Base-by-base conservation (phyloP, 345 rosid genomes). In the Pugionium dolabratum region DNA sequence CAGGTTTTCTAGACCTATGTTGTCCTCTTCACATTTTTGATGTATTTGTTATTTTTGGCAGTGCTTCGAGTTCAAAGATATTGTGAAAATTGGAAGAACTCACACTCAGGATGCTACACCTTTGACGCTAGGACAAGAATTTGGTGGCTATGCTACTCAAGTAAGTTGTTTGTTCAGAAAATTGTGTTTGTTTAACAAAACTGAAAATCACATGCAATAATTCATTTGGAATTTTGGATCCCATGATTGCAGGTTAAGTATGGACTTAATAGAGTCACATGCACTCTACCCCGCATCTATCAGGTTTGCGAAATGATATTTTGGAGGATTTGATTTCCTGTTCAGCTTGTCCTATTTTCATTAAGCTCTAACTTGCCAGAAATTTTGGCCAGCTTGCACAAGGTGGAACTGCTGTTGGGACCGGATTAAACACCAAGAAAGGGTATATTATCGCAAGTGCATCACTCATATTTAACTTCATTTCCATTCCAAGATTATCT, bases 31-130 rank as follows among this genome's bases (percentile, higher is more conserved):
- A 28, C 52, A 54, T 11, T 5, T 44, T 18, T 63, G 11, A 27
- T 32, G 52, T 46, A 49, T 71, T 11, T 48, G 31, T 64, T 29
- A 34, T 41, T 51, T 58, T 31, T 69, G 39, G 18, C 76, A 94
- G 99, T 84, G 93, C 18, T 35, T 71, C 55, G 96, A 94, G 62
- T 94, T 94, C 65, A 71, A 85, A 64, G 96, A 88, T 72, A 90
- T 90, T 72, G 95, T 94, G 59, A 94, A 94, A 80, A 90, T 90
- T 74, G 97, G 97, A 62, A 85, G 96, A 63, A 88, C 97, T 28
- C 99, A 90, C 78, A 94, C 97, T 76, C 99, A 90, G 79, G 99
- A 94, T 80, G 95, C 97, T 29, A 94, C 99, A 67, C 99, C 96
- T 67, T 84, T 94, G 86, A 94, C 97, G 11, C 83, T 90, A 31